A percentile compares a stretch with the other conserved stretches of the same genome.
Evolutionary conservation across 2,329 filamentous ascomycete species (phyloP).

Genomic region (Epichloe sp.): DNA sequence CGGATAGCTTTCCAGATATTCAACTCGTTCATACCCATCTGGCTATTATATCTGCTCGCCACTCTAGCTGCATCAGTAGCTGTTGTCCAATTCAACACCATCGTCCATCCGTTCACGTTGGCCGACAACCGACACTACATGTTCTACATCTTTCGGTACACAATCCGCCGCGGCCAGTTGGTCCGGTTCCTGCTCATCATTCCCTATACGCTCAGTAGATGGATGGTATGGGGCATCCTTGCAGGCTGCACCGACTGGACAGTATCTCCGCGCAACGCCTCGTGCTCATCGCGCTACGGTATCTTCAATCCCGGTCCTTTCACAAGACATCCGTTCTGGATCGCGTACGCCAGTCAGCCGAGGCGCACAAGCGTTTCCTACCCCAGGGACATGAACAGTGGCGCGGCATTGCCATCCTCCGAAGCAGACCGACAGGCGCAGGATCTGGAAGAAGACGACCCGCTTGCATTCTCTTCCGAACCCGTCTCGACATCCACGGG

Average conservation of each 20-base stretch:
- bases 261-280: slow-evolving; percentile 1
- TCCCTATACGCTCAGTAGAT: slow-evolving; percentile 58
- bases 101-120: slow-evolving; percentile 88
- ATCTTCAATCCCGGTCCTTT: slow-evolving; percentile 9
- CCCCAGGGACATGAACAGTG: slow-evolving; percentile 3
- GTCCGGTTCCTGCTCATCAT: slow-evolving; percentile 56
- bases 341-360: background rate
- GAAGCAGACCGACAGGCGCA: slow-evolving; percentile 3
- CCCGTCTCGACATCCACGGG: slow-evolving; percentile 35
- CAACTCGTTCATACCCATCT: slow-evolving; percentile 19
- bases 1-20: slow-evolving; percentile 11
- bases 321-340: slow-evolving; percentile 17
- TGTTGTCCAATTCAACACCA: slow-evolving; percentile 70
- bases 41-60: slow-evolving; percentile 21
- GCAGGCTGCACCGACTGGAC: slow-evolving; percentile 26
- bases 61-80: slow-evolving; percentile 25
- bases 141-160: slow-evolving; percentile 87
- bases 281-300: background rate
- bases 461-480: slow-evolving; percentile 14
- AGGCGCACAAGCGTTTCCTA: slow-evolving; percentile 7
- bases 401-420: background rate
- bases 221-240: slow-evolving; percentile 53
- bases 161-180: slow-evolving; percentile 51
- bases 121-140: slow-evolving; percentile 96
- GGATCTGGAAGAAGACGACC: slow-evolving; percentile 13